phyloP scores from a whole-genome alignment of 139 green algal genomes.

The Desmodesmus armatus region DNA sequence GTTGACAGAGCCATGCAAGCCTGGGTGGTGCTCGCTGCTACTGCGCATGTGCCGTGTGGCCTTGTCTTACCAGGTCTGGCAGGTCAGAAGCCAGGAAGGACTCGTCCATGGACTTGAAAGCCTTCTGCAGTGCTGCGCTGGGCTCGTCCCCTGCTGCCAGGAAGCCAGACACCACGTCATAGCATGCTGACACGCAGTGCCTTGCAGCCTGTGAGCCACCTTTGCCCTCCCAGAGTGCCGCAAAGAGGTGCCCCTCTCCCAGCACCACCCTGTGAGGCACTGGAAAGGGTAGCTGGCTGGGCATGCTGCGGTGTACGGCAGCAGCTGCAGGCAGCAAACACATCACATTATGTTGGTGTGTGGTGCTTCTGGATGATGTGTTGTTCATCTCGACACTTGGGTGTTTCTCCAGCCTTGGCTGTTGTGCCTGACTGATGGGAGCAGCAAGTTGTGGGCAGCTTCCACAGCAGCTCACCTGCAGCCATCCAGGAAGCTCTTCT shows the following conservation, averaged over 20 bases:
- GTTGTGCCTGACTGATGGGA: neutral
- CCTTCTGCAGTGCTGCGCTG: neutral
- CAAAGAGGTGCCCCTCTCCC: constrained; percentile 36
- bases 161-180: constrained; percentile 15
- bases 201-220: constrained; percentile 38
- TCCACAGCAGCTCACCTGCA: too few relatives aligned
- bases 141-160: neutral
- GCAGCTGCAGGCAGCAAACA: constrained; percentile 3
- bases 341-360: neutral
- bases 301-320: constrained; percentile 35
- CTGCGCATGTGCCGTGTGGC: neutral
- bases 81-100: constrained; percentile 25
- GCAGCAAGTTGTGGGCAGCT: constrained; percentile 13
- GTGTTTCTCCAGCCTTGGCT: constrained; percentile 1
- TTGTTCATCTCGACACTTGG: neutral
- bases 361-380: neutral
- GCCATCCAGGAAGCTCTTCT: constrained; percentile 16
- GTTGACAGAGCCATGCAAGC: too few relatives aligned
- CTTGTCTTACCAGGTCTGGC: constrained; percentile 30
- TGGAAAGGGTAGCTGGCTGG: constrained; percentile 35
- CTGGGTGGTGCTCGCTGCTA: too few relatives aligned
- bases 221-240: constrained; percentile 34
- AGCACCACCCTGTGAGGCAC: constrained; percentile 30
- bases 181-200: constrained; percentile 28
- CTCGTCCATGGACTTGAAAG: constrained; percentile 10